Evolutionary conservation across 768 basidiomycete genomes (phyloP), one percentile per base, ranked within the genome.

Genomic region (Crucibulum laeve): DNA sequence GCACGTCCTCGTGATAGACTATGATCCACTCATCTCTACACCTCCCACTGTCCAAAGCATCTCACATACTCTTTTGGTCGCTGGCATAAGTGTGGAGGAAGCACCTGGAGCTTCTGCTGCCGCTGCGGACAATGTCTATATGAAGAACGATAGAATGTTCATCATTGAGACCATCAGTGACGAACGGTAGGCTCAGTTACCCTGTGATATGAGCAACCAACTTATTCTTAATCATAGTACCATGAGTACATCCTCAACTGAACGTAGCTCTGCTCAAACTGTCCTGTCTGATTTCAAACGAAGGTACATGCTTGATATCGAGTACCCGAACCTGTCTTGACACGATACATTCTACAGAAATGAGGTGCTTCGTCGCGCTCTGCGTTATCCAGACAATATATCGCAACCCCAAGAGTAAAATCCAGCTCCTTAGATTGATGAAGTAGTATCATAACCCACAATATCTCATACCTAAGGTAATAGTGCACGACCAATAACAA

Each of bases 1-100:
- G 58, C 84, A 84, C 52, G 80, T 91, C 18, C 68, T 92, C 1
- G 71, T 92, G 19, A 70, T 92, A 33, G 77, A 88, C 60, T 82
- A 78, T 52, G 78, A 84, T 49, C 73, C 79, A n/a, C 47, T 60
- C 10, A 35, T 58, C 4, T 50, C 62, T 2, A 51, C 59, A 34
- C 40, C 58, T 1, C 73, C 83, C 4, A 70, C 68, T 22, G 73
- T 77, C 18, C 77, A 76, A 47, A 76, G 74, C 51, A 67, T 74
- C 22, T 79, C 77, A 1, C 60, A 65, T 25, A 59, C 62, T 35
- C 49, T 77, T 15, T 61, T 65, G 17, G 69, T 85, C 5, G 76
- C 79, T 15, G 77, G 75, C 18, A 58, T 90, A 47, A 84, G 77
- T 45, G 69, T 87, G 0, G 73, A 82, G 43, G 84, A 86, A 25